Percentiles rank a stretch among this genome's conserved stretches.
Evolutionary conservation across 441 rosid genomes (phyloP).

Genomic region (Viola pubescens): DNA sequence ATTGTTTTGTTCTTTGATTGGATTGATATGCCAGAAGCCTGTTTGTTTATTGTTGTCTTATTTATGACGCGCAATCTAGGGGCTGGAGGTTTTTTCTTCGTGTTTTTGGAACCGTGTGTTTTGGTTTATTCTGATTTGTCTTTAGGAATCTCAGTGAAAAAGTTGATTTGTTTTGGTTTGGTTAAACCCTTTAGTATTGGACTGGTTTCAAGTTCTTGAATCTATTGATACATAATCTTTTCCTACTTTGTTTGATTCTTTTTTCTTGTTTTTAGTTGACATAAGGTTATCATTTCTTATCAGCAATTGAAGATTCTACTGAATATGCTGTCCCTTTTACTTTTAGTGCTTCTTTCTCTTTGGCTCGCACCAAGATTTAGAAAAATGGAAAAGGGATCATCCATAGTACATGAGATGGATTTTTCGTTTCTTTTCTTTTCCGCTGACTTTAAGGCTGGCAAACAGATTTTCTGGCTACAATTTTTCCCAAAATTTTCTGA

Average conservation of each 20-base stretch:
- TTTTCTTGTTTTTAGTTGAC: slow-evolving; percentile 20
- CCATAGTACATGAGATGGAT: too few species aligned
- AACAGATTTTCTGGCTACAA: too few species aligned
- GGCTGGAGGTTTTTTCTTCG: slow-evolving; percentile 17
- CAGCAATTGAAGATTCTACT: slow-evolving; percentile 6
- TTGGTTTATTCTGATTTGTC: slow-evolving; percentile 68
- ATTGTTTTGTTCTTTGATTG: slow-evolving; percentile 10
- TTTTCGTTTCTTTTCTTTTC: background rate
- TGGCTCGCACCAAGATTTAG: background rate
- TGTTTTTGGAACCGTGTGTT: slow-evolving; percentile 37
- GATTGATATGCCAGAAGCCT: slow-evolving; percentile 17
- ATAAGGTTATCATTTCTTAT: background rate
- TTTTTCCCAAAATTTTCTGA: too few species aligned
- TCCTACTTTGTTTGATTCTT: slow-evolving; percentile 6
- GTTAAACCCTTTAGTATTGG: slow-evolving; percentile 25
- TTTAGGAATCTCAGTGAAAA: slow-evolving; percentile 41
- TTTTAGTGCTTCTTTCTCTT: background rate
- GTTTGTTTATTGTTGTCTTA: slow-evolving; percentile 19
- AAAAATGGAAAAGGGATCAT: too few species aligned
- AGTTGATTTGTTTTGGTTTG: slow-evolving; percentile 35
- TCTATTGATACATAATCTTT: slow-evolving; percentile 26
- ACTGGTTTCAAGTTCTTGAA: slow-evolving; percentile 15
- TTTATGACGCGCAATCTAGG: slow-evolving; percentile 18
- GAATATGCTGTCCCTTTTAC: background rate
- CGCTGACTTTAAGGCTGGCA: too few species aligned